Percentiles rank a stretch among this genome's conserved stretches.
Evolutionary conservation across 148 eudicot genomes (phyloP).

Genomic region (Rhododendron ovatum): DNA sequence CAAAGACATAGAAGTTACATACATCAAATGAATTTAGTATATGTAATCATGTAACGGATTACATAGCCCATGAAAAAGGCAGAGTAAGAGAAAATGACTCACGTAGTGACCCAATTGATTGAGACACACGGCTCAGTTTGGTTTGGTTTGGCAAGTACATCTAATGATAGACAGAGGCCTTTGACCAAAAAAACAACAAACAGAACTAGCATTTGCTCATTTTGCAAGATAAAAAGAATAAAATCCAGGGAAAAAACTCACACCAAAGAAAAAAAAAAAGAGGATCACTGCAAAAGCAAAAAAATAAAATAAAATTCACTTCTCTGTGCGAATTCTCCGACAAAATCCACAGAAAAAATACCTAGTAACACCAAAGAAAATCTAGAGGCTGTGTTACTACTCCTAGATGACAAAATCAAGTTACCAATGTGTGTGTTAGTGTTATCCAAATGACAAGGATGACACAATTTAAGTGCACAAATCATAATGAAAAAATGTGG

Average conservation of each 20-base stretch:
- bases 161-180: not conserved
- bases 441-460: not conserved
- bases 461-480: not conserved
- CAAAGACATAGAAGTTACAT: not conserved
- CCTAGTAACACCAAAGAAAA: not conserved
- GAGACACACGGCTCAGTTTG: not conserved
- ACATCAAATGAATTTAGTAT: not conserved
- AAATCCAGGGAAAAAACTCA: not conserved
- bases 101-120: not conserved
- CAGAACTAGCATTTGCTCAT: not conserved
- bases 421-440: too few species aligned
- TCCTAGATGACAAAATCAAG: not conserved
- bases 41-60: not conserved
- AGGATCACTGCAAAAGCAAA: not conserved
- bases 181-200: not conserved
- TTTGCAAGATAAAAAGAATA: not conserved
- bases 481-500: not conserved
- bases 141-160: not conserved
- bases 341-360: not conserved
- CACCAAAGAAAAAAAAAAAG: not conserved
- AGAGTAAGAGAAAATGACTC: not conserved
- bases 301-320: not conserved
- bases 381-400: not conserved
- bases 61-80: not conserved
- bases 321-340: not conserved